Percentiles rank a stretch among this genome's conserved stretches.
These are phyloP conservation scores for Stereum hirsutum DNA, from an alignment of 1,284 basidiomycete species.

Conservation along the genomic window DNA sequence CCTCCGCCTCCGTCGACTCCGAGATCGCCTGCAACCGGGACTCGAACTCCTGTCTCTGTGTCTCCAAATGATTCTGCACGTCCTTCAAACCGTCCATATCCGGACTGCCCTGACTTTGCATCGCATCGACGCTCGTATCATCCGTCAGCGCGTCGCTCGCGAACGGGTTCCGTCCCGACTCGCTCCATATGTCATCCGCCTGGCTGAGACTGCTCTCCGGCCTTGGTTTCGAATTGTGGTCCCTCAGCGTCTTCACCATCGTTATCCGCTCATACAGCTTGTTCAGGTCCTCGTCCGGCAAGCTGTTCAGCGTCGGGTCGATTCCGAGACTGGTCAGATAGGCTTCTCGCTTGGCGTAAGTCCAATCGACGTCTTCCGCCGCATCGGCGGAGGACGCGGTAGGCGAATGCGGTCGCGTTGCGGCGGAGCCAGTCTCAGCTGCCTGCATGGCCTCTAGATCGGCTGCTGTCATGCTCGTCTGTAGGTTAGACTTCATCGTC, in stretches of 20 bases:
- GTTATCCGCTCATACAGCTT: slow-evolving; percentile 89
- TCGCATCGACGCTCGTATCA: slow-evolving; percentile 74
- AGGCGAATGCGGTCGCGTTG: slow-evolving; percentile 73
- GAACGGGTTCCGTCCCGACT: slow-evolving; percentile 62
- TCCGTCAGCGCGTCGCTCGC: slow-evolving; percentile 73
- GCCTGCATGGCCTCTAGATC: slow-evolving; percentile 50
- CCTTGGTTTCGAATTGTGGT: slow-evolving; percentile 59
- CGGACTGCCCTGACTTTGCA: slow-evolving; percentile 57
- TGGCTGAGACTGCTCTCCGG: slow-evolving; percentile 82
- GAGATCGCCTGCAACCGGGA: slow-evolving; percentile 66
- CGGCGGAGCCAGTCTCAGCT: slow-evolving; percentile 32
- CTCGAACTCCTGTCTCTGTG: slow-evolving; percentile 39
- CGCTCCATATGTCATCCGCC: slow-evolving; percentile 82
- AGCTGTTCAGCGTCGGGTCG: slow-evolving; percentile 81
- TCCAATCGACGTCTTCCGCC: slow-evolving; percentile 80
- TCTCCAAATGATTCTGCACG: slow-evolving; percentile 58
- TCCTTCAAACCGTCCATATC: slow-evolving; percentile 60
- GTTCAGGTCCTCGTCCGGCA: slow-evolving; percentile 90
- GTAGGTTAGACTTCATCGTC: slow-evolving; percentile 58
- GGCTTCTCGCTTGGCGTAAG: slow-evolving; percentile 86
- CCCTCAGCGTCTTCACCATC: slow-evolving; percentile 85
- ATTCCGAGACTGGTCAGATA: slow-evolving; percentile 76
- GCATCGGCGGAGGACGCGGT: slow-evolving; percentile 55
- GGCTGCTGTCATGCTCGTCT: slow-evolving; percentile 50
- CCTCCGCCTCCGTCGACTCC: slow-evolving; percentile 69